phyloP scores from a whole-genome alignment of 371 early-diverging fungal genomes.

The Paraphysoderma sedebokerense region DNA sequence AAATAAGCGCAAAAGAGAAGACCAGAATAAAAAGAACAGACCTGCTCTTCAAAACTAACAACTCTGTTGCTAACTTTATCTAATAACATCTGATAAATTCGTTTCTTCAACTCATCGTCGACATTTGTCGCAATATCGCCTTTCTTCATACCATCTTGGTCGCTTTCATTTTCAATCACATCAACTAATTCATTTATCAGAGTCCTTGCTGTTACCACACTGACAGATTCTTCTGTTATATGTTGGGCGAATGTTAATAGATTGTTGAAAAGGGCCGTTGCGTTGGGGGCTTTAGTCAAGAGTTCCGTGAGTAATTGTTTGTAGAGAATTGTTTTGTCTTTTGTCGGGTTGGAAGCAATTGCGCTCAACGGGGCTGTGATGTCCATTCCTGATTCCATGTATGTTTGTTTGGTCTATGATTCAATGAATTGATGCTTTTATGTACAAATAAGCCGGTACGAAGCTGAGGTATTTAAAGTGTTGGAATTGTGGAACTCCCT shows the following conservation, averaged over 20 bases:
- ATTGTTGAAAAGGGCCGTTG: neutral
- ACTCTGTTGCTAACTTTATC: constrained; percentile 40
- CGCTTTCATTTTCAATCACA: neutral
- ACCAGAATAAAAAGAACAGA: constrained; percentile 8
- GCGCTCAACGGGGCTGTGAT: neutral
- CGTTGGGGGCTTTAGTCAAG: neutral
- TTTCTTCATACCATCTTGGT: no score
- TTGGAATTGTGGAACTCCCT: no score
- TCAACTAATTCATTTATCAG: neutral
- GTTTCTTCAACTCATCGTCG: neutral
- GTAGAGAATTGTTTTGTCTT: neutral
- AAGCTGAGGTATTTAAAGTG: no score
- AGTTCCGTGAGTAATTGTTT: neutral
- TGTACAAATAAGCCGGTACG: no score
- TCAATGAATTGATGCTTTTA: no score
- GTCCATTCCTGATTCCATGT: no score
- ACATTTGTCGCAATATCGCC: neutral
- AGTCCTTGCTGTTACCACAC: neutral
- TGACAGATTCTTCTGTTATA: neutral
- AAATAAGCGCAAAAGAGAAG: neutral
- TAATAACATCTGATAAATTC: constrained; percentile 7
- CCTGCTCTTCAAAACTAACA: constrained; percentile 81
- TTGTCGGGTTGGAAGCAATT: neutral
- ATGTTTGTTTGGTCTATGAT: no score
- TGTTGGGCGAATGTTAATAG: neutral